phyloP scores from a whole-genome alignment of 352 stramenopile genomes.

The Pythium sp. region DNA sequence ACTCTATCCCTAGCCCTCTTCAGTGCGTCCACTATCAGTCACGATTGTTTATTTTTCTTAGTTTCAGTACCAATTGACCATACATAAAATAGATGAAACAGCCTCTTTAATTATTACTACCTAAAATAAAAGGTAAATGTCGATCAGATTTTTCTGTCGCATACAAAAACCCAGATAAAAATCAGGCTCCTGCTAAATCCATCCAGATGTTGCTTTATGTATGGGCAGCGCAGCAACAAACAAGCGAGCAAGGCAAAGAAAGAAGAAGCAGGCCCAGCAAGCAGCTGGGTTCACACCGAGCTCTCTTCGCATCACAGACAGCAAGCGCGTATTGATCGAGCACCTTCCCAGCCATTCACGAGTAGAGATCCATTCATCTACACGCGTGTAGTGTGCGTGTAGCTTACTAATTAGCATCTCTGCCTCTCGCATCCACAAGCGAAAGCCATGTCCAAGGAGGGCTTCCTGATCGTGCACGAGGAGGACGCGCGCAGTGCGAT shows the following conservation, averaged over 20 bases:
- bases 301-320: background rate
- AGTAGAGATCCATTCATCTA: background rate
- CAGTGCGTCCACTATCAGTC: too few relatives aligned
- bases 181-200: background rate
- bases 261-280: background rate
- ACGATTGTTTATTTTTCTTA: too few relatives aligned
- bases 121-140: too few relatives aligned
- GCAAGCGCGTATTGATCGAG: background rate
- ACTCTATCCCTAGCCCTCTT: too few relatives aligned
- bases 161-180: background rate
- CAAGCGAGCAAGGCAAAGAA: background rate
- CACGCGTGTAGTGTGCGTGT: background rate
- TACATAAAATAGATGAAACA: too few relatives aligned
- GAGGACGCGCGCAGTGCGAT: slow-evolving; percentile 58
- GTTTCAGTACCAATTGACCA: too few relatives aligned
- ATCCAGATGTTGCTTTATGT: background rate
- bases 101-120: too few relatives aligned
- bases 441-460: slow-evolving; percentile 75
- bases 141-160: background rate
- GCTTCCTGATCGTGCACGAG: slow-evolving; percentile 75
- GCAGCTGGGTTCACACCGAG: background rate
- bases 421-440: background rate
- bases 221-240: background rate
- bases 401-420: background rate
- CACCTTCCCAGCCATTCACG: background rate